Evolutionary conservation across 73 alveolate genomes (phyloP), one percentile per base, ranked within the genome.

Genomic region (Blepharisma stoltei): DNA sequence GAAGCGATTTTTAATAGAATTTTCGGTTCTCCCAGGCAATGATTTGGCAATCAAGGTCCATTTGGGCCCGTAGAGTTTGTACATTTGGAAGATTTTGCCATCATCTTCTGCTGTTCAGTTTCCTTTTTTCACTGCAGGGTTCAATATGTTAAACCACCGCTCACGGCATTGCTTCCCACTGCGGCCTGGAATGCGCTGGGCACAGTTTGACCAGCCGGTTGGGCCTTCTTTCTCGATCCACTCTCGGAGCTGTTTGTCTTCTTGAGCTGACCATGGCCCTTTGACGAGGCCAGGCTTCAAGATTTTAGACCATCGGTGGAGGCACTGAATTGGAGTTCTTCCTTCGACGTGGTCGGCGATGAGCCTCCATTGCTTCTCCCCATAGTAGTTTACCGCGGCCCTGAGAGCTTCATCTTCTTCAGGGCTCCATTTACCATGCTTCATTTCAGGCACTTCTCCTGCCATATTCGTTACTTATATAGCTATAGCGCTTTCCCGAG

Each of bases 111-210:
- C 75, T 44, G 86, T 88, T 98, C 98, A 95, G 45, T 86, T 85
- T 5, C 97, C 95, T 86, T 95, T 95, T 54, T 90, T 94, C 6
- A 95, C 94, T 23, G 71, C 55, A 44, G 99, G 99, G 70, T 94
- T 91, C 47, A 96, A 85, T 69, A 93, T 90, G 70, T 96, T 96
- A 77, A 88, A 92, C 98, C 98, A 96, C 66, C 99, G 75, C 78
- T 96, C 99, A 71, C 98, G 66, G 67, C 99, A 96, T 67, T 96
- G 89, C 81, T 96, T 96, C 8, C 98, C 99, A 66, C 95, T 92
- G 67, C 98, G 78, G 20, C 93, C 94, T 27, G 82, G 68, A 4
- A 90, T 81, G 32, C 48, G 54, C 67, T 84, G 86, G 48, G 95
- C 90, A 70, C 93, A 84, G 21, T 66, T 52, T 9, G 91, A 80